Evolutionary conservation across 2,329 filamentous ascomycete genomes (phyloP).

Genomic region (Aspergillus fructus): DNA sequence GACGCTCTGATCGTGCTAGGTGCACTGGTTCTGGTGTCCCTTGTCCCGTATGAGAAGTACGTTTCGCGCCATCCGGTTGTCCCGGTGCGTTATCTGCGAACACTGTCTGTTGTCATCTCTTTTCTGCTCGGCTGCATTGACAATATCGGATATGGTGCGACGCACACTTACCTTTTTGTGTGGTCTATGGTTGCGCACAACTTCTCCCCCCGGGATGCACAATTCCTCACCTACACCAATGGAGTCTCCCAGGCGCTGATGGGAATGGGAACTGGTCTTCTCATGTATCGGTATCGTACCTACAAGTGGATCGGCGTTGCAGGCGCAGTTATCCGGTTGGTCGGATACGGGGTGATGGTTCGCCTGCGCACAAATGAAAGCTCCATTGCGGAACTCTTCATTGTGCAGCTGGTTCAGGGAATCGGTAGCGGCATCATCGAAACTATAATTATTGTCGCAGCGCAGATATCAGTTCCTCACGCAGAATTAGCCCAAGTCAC

Average conservation of each 20-base stretch:
- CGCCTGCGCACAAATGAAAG: conserved; percentile 47
- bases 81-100: conserved; percentile 48
- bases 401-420: conserved; percentile 51
- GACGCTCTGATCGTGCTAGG: conserved; percentile 48
- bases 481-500: conserved; percentile 50
- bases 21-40: conserved; percentile 39
- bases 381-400: conserved; percentile 47
- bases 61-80: conserved; percentile 48
- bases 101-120: conserved; percentile 44
- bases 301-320: conserved; percentile 50
- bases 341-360: conserved; percentile 54
- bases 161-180: conserved; percentile 51
- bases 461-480: conserved; percentile 49
- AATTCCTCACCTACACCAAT: conserved; percentile 42
- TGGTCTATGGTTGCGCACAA: conserved; percentile 48
- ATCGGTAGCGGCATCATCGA: conserved; percentile 49
- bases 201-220: conserved; percentile 42
- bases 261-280: conserved; percentile 41
- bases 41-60: conserved; percentile 51
- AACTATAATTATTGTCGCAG: conserved; percentile 44
- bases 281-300: conserved; percentile 44
- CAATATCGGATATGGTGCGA: conserved; percentile 44
- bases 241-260: conserved; percentile 46
- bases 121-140: conserved; percentile 45
- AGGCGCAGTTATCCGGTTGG: conserved; percentile 43